These are phyloP conservation scores for Rhizophlyctis rosea DNA, from an alignment of 192 early-diverging fungal species.

Conservation along the genomic window DNA sequence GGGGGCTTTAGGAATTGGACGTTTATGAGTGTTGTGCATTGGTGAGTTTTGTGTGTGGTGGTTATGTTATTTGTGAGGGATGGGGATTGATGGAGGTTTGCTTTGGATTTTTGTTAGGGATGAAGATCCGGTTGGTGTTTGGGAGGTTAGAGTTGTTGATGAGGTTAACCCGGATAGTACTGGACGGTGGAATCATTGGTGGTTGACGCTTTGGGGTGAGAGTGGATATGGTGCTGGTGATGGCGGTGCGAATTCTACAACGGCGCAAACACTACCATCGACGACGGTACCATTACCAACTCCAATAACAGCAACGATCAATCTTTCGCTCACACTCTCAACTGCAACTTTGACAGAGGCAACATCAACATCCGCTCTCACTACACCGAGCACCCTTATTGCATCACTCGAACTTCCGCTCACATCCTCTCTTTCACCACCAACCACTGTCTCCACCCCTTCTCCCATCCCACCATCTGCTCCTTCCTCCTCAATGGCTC, in stretches of 20 bases:
- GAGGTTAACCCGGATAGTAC: constrained; percentile 10
- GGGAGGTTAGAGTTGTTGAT: constrained; percentile 55
- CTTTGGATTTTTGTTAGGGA: constrained; percentile 63
- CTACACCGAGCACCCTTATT: neutral
- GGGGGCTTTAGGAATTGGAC: constrained; percentile 84
- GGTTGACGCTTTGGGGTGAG: constrained; percentile 36
- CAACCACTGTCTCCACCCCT: neutral
- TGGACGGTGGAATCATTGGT: constrained; percentile 32
- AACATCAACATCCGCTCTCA: too few relatives aligned
- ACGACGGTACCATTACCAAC: neutral
- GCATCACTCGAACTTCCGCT: neutral
- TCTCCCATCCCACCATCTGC: neutral
- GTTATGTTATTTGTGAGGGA: too few relatives aligned
- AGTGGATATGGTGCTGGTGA: too few relatives aligned
- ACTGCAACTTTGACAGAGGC: too few relatives aligned
- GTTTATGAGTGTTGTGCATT: constrained; percentile 95
- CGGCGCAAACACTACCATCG: constrained; percentile 1
- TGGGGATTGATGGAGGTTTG: too few relatives aligned
- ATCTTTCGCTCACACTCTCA: neutral
- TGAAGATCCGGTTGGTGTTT: constrained; percentile 81
- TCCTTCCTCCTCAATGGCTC: neutral
- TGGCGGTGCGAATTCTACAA: too few relatives aligned
- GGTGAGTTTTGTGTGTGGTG: too few relatives aligned
- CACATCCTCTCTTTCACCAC: neutral
- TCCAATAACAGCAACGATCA: neutral